Evolutionary conservation across 495 filamentous ascomycete species (phyloP).

Genomic region (Friedmanniomyces simplex): DNA sequence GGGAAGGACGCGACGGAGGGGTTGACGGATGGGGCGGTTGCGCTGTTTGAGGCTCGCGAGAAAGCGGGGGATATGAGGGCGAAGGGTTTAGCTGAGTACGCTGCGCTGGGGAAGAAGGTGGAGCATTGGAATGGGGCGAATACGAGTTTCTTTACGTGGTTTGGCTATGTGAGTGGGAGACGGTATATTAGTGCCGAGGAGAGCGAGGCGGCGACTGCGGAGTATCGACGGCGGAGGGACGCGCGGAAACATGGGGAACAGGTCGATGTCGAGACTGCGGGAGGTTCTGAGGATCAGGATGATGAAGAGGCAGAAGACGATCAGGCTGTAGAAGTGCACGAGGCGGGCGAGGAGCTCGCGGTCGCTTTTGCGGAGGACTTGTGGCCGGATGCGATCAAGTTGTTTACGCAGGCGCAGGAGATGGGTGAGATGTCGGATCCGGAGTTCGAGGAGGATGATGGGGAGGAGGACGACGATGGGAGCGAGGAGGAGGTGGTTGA

Average conservation of each 20-base stretch:
- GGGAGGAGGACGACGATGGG: constrained; percentile 36
- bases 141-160: constrained; percentile 77
- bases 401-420: constrained; percentile 65
- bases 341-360: constrained; percentile 67
- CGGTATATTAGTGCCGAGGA: constrained; percentile 58
- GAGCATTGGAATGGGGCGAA: constrained; percentile 46
- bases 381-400: constrained; percentile 77
- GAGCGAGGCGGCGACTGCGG: constrained; percentile 45
- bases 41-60: constrained; percentile 57
- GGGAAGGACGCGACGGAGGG: constrained; percentile 75
- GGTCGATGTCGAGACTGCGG: constrained; percentile 13
- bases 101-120: constrained; percentile 44
- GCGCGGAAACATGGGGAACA: constrained; percentile 47
- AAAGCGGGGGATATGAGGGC: constrained; percentile 42
- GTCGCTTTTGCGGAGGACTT: constrained; percentile 73
- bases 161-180: constrained; percentile 56
- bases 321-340: constrained; percentile 63
- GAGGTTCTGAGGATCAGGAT: constrained; percentile 40
- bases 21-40: constrained; percentile 57
- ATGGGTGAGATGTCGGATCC: constrained; percentile 42
- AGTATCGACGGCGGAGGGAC: constrained; percentile 48
- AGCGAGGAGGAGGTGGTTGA: constrained; percentile 34
- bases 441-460: constrained; percentile 50
- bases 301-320: constrained; percentile 44
- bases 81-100: constrained; percentile 40